Conservation (phyloP, 2,329 filamentous ascomycete species). For the Stachybotrys echinatus region DNA sequence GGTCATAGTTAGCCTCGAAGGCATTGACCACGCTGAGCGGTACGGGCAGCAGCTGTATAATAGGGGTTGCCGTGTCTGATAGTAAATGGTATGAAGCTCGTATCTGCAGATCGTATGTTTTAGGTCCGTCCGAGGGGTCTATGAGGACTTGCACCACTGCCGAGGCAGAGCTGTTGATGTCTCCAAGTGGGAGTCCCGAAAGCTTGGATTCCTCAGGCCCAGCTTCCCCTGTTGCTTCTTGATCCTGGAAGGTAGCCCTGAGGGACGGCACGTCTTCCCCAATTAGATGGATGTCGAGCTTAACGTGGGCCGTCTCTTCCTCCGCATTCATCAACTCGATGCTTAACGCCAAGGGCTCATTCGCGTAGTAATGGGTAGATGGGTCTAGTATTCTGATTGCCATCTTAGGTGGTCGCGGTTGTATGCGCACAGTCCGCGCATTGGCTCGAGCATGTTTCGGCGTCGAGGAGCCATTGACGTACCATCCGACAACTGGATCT, state of each 20-base stretch:
- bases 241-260: conserved; percentile 30
- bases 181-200: conserved; percentile 36
- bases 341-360: conserved; percentile 66
- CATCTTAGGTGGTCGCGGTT: conserved; percentile 90
- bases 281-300: conserved; percentile 62
- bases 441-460: conserved; percentile 43
- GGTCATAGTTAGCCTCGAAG: conserved; percentile 88
- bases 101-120: conserved; percentile 62
- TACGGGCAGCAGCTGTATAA: conserved; percentile 66
- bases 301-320: conserved; percentile 69
- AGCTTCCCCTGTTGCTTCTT: conserved; percentile 24
- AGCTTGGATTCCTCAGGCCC: conserved; percentile 37
- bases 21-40: conserved; percentile 72
- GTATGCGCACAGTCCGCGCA: conserved; percentile 59
- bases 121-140: conserved; percentile 44
- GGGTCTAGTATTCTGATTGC: conserved; percentile 62
- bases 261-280: conserved; percentile 50
- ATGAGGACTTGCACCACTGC: conserved; percentile 41
- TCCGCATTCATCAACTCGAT: conserved; percentile 78
- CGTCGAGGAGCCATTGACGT: conserved; percentile 34
- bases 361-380: conserved; percentile 73
- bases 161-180: conserved; percentile 40
- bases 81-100: conserved; percentile 73
- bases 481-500: conserved; percentile 43
- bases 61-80: conserved; percentile 74